Percentiles rank a stretch among this genome's conserved stretches.
Conservation (phyloP, 2,329 filamentous ascomycete genomes). For the Shiraia sp. region DNA sequence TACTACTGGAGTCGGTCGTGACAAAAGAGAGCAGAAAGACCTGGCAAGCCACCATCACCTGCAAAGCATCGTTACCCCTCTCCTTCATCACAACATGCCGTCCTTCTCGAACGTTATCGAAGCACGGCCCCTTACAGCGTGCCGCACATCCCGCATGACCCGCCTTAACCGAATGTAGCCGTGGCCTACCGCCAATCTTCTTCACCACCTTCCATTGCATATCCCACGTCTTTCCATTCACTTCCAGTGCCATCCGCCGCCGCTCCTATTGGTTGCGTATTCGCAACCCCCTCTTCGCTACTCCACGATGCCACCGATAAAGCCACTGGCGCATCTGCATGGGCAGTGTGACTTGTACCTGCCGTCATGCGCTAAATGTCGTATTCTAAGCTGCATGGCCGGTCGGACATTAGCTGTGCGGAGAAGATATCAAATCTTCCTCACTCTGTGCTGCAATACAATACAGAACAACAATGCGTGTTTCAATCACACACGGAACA, state of each 20-base stretch:
- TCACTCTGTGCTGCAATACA: too few species aligned
- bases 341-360: slow-evolving; percentile 16
- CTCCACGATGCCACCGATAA: slow-evolving; percentile 12
- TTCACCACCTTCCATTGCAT: slow-evolving; percentile 25
- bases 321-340: slow-evolving; percentile 24
- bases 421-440: too few species aligned
- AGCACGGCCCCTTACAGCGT: slow-evolving; percentile 19
- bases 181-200: slow-evolving; percentile 22
- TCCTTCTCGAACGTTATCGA: slow-evolving; percentile 20
- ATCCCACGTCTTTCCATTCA: slow-evolving; percentile 19
- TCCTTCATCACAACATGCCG: slow-evolving; percentile 5
- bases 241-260: neutral
- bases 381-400: slow-evolving; percentile 7
- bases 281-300: neutral
- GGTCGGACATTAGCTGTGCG: neutral
- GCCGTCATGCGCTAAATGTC: slow-evolving; percentile 1
- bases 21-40: too few species aligned
- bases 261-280: neutral
- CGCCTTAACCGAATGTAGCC: slow-evolving; percentile 19
- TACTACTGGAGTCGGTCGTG: neutral
- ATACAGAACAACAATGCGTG: too few species aligned
- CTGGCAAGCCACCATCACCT: neutral
- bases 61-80: neutral
- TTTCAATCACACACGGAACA: too few species aligned
- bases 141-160: slow-evolving; percentile 7